Base-by-base conservation (phyloP, 2,329 filamentous ascomycete species). In the Myriangium duriaei region DNA sequence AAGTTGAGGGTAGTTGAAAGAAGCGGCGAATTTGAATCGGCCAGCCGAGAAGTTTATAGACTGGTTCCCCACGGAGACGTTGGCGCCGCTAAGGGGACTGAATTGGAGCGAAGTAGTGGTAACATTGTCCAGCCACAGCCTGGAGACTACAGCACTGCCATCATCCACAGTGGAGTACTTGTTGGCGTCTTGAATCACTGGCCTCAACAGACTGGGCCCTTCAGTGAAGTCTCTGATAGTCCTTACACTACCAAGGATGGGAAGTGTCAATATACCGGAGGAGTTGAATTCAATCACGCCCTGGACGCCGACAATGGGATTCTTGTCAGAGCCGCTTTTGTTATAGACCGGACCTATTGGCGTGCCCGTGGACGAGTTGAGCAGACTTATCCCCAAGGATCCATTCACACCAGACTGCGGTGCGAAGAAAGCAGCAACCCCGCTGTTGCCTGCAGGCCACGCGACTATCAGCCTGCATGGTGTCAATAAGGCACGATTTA, bases 371-470 rank as follows among this genome's bases (percentile, higher is more conserved):
- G 66, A 65, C 0, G 64, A 67, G 33, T 72, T 74, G 32, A 69
- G 58, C 5, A 79, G 53, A 6, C 59, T 51, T 31, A 79, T 65
- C 1, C 59, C 62, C 1, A 80, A 58, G 2, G 62, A 64, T 2
- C 72, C 71, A 42, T 74, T 72, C 11, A 61, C 48, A 2, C 67
- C 68, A 46, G 67, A 66, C 34, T 66, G 56, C 0, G 75, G 69
- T 11, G 63, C 56, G 45, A 79, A 79, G 46, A 69, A 76, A 0
- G 67, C 59, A 4, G 66, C 67, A 16, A 70, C 60, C 1, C 76
- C 76, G 37, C 74, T 79, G 47, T 79, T 75, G 2, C 76, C 76
- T 6, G 74, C 71, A 5, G 76, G 74, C 74, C 74, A 80, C 6
- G 75, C 76, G 5, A 58, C 50, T 2, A 54, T 37, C 12, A 34